A percentile compares a stretch with the other conserved stretches of the same genome.
Conservation (phyloP, 2,329 filamentous ascomycete genomes). For the Boeremia exigua region DNA sequence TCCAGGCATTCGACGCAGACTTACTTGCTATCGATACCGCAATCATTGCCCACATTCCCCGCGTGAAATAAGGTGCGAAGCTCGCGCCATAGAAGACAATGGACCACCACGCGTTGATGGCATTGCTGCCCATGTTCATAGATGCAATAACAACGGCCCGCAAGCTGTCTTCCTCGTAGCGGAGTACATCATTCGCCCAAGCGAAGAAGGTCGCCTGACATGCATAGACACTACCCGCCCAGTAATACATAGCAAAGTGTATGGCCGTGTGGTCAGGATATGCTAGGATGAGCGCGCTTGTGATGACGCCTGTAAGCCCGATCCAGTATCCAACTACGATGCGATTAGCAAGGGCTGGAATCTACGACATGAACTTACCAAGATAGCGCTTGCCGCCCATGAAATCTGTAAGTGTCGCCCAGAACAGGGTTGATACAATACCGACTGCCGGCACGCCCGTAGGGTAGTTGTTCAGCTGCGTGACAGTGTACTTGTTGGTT, state of each 20-base stretch:
- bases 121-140: constrained; percentile 74
- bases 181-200: constrained; percentile 75
- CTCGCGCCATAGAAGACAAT: constrained; percentile 73
- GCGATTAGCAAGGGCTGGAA: constrained; percentile 6
- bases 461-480: constrained; percentile 61
- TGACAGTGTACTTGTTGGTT: constrained; percentile 53
- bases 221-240: constrained; percentile 72
- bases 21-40: constrained; percentile 61
- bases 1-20: background rate
- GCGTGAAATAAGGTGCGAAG: constrained; percentile 70
- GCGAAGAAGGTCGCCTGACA: constrained; percentile 78
- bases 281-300: constrained; percentile 67
- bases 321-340: constrained; percentile 60
- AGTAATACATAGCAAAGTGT: constrained; percentile 72
- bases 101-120: constrained; percentile 76
- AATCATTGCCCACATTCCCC: constrained; percentile 79
- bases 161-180: constrained; percentile 67
- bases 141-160: constrained; percentile 71
- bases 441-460: constrained; percentile 61
- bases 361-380: constrained; percentile 35
- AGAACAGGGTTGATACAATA: constrained; percentile 67
- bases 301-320: constrained; percentile 67
- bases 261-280: constrained; percentile 58
- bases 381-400: constrained; percentile 68
- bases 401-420: constrained; percentile 72